Percentiles rank a stretch among this genome's conserved stretches.
phyloP scores from a whole-genome alignment of 129 eudicot genomes.

The Escallonia rubra region DNA sequence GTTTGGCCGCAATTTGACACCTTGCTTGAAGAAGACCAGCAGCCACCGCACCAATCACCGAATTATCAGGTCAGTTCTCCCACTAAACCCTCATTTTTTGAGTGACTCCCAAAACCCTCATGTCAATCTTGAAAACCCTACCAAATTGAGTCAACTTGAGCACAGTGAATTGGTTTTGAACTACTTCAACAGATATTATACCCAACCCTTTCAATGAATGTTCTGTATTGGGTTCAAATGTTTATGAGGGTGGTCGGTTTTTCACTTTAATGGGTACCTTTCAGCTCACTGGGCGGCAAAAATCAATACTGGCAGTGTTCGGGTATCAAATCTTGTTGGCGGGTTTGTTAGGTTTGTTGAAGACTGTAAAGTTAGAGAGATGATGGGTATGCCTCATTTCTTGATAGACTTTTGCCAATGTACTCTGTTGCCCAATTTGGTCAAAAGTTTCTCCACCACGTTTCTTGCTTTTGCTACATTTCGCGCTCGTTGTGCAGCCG shows the following conservation, averaged over 20 bases:
- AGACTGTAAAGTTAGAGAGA: constrained; percentile 10
- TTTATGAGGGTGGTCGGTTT: not conserved
- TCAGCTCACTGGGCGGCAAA: not conserved
- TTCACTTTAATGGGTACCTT: constrained; percentile 27
- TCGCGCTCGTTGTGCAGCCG: constrained; percentile 54
- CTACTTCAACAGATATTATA: not conserved
- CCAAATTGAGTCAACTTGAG: too few relatives aligned
- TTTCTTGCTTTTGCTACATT: constrained; percentile 23
- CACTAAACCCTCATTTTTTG: too few relatives aligned
- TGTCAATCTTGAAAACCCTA: not conserved
- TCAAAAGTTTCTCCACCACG: constrained; percentile 28
- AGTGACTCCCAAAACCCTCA: constrained; percentile 5
- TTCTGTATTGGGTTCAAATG: not conserved
- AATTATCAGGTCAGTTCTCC: constrained; percentile 7
- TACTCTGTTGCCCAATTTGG: constrained; percentile 45
- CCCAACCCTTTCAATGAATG: not conserved
- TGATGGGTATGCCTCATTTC: constrained; percentile 30
- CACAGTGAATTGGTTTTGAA: too few relatives aligned
- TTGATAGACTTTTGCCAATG: constrained; percentile 39
- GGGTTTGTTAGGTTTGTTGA: constrained; percentile 5
- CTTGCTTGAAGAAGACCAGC: not conserved
- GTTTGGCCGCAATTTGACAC: too few relatives aligned
- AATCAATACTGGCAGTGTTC: constrained; percentile 6
- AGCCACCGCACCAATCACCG: not conserved
- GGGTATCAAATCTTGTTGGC: constrained; percentile 12